Percentiles rank a stretch among this genome's conserved stretches.
Conservation (phyloP, 2,329 filamentous ascomycete species). For the Claviceps quebecensis region DNA sequence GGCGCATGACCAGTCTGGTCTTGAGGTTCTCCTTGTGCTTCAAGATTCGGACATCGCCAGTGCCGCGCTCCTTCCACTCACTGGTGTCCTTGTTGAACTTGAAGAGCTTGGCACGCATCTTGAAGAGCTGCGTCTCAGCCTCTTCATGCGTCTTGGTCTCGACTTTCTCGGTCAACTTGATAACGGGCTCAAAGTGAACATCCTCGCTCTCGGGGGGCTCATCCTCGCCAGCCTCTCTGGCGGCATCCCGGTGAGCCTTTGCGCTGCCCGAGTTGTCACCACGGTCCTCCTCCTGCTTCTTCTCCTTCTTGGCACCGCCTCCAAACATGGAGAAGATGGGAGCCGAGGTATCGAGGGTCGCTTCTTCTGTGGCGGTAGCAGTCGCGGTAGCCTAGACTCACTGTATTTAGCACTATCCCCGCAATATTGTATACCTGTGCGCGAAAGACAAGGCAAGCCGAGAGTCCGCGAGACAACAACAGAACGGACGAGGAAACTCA, state of each 20-base stretch:
- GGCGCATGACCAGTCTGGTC: slow-evolving; percentile 93
- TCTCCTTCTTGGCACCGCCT: slow-evolving; percentile 92
- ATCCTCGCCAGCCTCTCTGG: slow-evolving; percentile 49
- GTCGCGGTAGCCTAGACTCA: slow-evolving; percentile 6
- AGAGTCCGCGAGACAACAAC: background rate
- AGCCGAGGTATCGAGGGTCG: slow-evolving; percentile 34
- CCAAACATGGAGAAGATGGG: slow-evolving; percentile 97
- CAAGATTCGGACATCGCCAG: slow-evolving; percentile 86
- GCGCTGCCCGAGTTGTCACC: slow-evolving; percentile 82
- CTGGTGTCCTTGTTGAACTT: slow-evolving; percentile 83
- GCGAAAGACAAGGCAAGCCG: background rate
- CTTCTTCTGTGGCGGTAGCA: slow-evolving; percentile 9
- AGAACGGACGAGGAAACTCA: background rate
- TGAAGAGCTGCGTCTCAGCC: slow-evolving; percentile 92
- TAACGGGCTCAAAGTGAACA: slow-evolving; percentile 93
- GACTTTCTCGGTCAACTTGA: slow-evolving; percentile 91
- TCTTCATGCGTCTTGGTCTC: slow-evolving; percentile 98
- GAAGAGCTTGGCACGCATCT: slow-evolving; percentile 99
- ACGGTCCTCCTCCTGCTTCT: slow-evolving; percentile 72
- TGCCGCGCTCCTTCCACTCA: slow-evolving; percentile 99
- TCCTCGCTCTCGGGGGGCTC: slow-evolving; percentile 78
- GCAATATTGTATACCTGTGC: background rate
- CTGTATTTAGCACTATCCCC: background rate
- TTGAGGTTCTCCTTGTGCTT: slow-evolving; percentile 99
- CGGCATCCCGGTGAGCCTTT: slow-evolving; percentile 59